Conservation (phyloP, 2,329 filamentous ascomycete genomes). For the Claviceps capensis region DNA sequence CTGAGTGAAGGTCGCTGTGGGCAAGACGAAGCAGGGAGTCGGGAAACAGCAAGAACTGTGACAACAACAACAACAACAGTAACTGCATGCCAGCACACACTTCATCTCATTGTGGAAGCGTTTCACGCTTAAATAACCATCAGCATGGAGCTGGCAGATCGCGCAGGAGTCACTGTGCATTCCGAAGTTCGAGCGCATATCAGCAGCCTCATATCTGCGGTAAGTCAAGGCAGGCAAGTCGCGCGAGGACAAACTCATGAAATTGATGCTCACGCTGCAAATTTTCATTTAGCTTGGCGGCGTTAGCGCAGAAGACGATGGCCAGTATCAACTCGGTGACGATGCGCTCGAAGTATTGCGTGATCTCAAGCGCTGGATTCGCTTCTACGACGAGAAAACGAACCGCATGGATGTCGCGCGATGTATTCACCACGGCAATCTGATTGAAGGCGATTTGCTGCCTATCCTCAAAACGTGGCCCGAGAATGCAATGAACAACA, state of each 20-base stretch:
- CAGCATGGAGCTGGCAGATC: slow-evolving; percentile 41
- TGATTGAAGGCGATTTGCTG: slow-evolving; percentile 80
- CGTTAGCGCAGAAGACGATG: slow-evolving; percentile 63
- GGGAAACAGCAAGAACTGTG: background rate
- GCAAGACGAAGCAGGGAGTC: background rate
- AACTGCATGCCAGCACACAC: background rate
- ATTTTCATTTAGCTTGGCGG: slow-evolving; percentile 57
- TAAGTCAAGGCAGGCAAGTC: slow-evolving; percentile 31
- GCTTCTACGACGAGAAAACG: slow-evolving; percentile 82
- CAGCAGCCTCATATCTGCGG: slow-evolving; percentile 84
- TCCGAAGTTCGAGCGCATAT: slow-evolving; percentile 88
- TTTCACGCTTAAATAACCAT: background rate
- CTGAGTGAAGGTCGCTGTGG: too few species aligned
- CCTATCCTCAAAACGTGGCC: slow-evolving; percentile 79
- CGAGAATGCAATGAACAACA: slow-evolving; percentile 57
- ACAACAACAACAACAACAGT: too few species aligned
- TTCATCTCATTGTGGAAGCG: background rate
- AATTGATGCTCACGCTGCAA: background rate
- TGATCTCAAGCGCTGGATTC: slow-evolving; percentile 90
- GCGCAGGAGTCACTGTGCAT: slow-evolving; percentile 54
- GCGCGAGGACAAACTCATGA: slow-evolving; percentile 3
- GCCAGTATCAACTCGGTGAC: slow-evolving; percentile 78
- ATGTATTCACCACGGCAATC: slow-evolving; percentile 80
- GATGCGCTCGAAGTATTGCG: slow-evolving; percentile 84
- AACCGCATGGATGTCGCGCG: slow-evolving; percentile 91